Percentiles rank a stretch among this genome's conserved stretches.
Conservation (phyloP, 1,284 basidiomycete species). For the Puccinia sorghi region DNA sequence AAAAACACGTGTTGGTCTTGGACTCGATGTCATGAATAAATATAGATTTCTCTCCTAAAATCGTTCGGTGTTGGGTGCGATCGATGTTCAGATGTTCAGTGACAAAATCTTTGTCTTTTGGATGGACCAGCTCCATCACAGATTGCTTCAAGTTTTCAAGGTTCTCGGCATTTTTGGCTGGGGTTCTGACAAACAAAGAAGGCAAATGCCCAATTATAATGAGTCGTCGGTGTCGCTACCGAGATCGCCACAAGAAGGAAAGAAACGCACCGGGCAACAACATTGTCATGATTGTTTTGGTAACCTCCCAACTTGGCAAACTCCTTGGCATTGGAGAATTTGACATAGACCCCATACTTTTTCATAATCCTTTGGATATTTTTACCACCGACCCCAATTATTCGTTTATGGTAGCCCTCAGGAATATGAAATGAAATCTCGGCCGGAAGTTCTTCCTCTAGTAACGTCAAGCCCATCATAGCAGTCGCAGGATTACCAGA, state of each 20-base stretch:
- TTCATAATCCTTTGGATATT: constrained; percentile 99
- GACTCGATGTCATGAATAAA: constrained; percentile 96
- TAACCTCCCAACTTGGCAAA: constrained; percentile 93
- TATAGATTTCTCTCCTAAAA: constrained; percentile 92
- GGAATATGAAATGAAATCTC: constrained; percentile 99
- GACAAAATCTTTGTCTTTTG: constrained; percentile 97
- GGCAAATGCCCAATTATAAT: neutral
- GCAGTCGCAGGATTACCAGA: constrained; percentile 71
- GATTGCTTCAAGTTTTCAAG: constrained; percentile 92
- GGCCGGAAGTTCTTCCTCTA: constrained; percentile 97
- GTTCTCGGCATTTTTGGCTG: constrained; percentile 95
- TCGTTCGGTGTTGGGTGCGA: constrained; percentile 86
- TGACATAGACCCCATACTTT: constrained; percentile 98
- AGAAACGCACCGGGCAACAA: constrained; percentile 70
- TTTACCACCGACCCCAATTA: constrained; percentile 96
- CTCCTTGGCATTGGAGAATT: constrained; percentile 98
- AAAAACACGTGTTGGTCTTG: constrained; percentile 90
- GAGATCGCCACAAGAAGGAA: constrained; percentile 20
- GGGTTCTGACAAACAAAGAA: constrained; percentile 63
- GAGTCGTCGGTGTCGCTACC: neutral
- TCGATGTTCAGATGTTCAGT: constrained; percentile 90
- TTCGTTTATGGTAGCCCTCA: constrained; percentile 97
- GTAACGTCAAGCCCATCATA: constrained; percentile 79
- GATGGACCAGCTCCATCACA: constrained; percentile 95
- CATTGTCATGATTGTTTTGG: constrained; percentile 97